Percentiles rank a stretch among this genome's conserved stretches.
Conservation (phyloP, 1,139 yeast species). For the Pichia sp. region DNA sequence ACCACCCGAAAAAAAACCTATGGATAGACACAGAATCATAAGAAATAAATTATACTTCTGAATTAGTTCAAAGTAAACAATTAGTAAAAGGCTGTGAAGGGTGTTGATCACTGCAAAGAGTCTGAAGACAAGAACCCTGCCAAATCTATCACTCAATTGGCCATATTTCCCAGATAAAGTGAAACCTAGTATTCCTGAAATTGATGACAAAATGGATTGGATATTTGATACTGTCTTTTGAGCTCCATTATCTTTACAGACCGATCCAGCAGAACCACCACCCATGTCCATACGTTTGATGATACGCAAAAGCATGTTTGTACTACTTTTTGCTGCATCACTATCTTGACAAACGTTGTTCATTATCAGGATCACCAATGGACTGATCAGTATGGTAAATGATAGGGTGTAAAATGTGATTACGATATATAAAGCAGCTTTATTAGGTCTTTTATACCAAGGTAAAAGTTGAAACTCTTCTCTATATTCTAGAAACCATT, state of each 20-base stretch:
- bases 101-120: neutral
- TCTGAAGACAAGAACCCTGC: neutral
- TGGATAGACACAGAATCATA: neutral
- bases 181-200: conserved; percentile 1
- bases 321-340: neutral
- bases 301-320: neutral
- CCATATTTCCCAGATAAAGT: conserved; percentile 1
- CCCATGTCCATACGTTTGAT: neutral
- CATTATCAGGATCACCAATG: neutral
- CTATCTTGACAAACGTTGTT: neutral
- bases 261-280: neutral
- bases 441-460: conserved; percentile 4
- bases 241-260: neutral
- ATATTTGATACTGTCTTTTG: neutral
- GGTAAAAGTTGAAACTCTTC: neutral
- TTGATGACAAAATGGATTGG: neutral
- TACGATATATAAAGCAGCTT: neutral
- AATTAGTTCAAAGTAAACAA: neutral
- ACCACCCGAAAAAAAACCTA: conserved; percentile 1
- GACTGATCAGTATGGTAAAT: neutral
- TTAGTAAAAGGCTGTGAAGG: neutral
- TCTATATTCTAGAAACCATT: neutral
- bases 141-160: conserved; percentile 1
- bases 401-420: neutral
- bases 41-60: neutral